phyloP scores from a whole-genome alignment of 768 basidiomycete species.

The Leucosporidium scottii region DNA sequence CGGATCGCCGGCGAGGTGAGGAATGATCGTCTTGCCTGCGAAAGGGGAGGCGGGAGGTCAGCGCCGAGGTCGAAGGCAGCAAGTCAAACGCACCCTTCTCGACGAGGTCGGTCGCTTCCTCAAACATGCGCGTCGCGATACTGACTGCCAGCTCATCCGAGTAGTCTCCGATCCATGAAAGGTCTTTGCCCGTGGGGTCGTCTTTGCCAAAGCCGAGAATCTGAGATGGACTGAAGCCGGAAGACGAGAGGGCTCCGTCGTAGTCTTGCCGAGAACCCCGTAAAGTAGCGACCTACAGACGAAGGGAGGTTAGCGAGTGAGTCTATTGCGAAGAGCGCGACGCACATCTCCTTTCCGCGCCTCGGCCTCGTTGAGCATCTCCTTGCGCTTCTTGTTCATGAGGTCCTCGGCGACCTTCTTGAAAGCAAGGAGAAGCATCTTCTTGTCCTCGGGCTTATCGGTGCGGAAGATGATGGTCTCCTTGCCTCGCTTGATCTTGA shows the following conservation, averaged over 20 bases:
- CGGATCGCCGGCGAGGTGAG: conserved; percentile 29
- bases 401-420: conserved; percentile 89
- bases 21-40: conserved; percentile 49
- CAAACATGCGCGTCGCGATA: conserved; percentile 82
- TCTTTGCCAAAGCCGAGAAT: conserved; percentile 47
- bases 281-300: conserved; percentile 1
- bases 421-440: conserved; percentile 71
- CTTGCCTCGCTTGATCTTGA: conserved; percentile 88
- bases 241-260: conserved; percentile 21
- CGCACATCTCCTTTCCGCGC: conserved; percentile 51
- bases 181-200: conserved; percentile 70
- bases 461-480: conserved; percentile 92
- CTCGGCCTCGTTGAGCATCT: conserved; percentile 58
- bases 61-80: background rate
- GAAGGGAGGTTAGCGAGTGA: background rate
- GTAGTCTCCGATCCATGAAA: conserved; percentile 83
- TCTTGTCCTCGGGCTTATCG: conserved; percentile 75
- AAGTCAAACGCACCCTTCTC: conserved; percentile 58
- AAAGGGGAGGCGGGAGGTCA: background rate
- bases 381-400: conserved; percentile 76
- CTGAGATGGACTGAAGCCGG: conserved; percentile 21
- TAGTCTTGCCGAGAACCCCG: conserved; percentile 20
- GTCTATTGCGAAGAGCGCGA: background rate
- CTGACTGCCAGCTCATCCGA: conserved; percentile 85
- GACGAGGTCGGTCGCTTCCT: conserved; percentile 71